These are phyloP conservation scores for Raddia distichophylla DNA, from an alignment of 176 grass and related monocot species.

Conservation along the genomic window DNA sequence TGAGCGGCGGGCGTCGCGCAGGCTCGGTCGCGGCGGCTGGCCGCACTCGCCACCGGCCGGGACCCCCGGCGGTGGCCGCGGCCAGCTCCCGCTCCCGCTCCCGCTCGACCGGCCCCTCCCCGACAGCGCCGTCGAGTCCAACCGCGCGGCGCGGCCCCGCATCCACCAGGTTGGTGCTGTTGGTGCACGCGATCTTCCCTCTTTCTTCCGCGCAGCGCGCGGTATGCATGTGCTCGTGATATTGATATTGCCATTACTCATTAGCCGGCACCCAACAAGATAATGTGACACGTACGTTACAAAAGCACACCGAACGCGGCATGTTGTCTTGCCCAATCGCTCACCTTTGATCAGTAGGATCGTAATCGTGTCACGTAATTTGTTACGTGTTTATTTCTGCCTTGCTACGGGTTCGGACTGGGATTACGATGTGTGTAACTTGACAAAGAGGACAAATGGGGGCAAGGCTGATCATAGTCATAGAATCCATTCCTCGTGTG, in stretches of 20 bases:
- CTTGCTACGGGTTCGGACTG: too few species aligned
- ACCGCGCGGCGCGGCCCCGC: slow-evolving; percentile 30
- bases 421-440: too few species aligned
- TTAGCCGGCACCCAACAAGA: background rate
- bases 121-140: slow-evolving; percentile 91
- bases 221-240: background rate
- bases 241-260: background rate
- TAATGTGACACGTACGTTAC: background rate
- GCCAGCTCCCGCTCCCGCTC: slow-evolving; percentile 24
- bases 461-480: too few species aligned
- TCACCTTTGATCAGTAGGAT: background rate
- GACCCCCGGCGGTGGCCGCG: background rate
- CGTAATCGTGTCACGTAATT: too few species aligned
- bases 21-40: slow-evolving; percentile 26
- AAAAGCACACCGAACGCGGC: background rate
- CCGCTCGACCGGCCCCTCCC: slow-evolving; percentile 71
- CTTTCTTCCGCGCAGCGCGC: background rate
- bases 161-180: slow-evolving; percentile 38
- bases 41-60: background rate
- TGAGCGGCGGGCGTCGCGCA: slow-evolving; percentile 36
- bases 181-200: background rate
- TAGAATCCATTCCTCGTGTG: too few species aligned
- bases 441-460: too few species aligned
- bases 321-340: background rate
- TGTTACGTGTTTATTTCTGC: too few species aligned